phyloP scores from a whole-genome alignment of 2,329 filamentous ascomycete species.

The Fusarium clavum region DNA sequence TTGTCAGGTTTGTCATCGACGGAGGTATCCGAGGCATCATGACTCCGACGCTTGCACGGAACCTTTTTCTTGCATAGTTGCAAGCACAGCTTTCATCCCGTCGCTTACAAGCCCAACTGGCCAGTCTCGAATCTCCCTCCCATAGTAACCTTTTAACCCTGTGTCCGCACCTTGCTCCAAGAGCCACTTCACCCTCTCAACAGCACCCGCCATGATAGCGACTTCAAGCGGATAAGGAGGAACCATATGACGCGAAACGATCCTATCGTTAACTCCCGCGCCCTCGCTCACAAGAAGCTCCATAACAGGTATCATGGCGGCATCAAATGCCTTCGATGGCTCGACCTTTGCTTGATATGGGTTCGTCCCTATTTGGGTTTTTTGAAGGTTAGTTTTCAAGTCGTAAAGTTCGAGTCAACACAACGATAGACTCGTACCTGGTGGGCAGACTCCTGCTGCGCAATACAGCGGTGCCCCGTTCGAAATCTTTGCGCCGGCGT shows the following conservation, averaged over 20 bases:
- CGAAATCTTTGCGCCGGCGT: slow-evolving; percentile 18
- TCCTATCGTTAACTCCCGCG: slow-evolving; percentile 26
- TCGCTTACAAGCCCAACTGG: background rate
- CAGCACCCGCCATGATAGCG: slow-evolving; percentile 35
- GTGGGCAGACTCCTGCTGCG: slow-evolving; percentile 21
- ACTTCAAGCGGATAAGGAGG: slow-evolving; percentile 32
- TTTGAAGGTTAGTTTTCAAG: background rate
- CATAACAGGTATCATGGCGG: slow-evolving; percentile 31
- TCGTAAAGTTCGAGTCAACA: background rate
- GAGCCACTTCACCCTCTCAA: slow-evolving; percentile 37
- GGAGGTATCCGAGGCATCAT: background rate
- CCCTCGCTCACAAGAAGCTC: slow-evolving; percentile 21
- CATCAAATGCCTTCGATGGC: slow-evolving; percentile 18
- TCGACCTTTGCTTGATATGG: background rate
- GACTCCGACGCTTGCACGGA: background rate
- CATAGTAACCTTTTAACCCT: slow-evolving; percentile 15
- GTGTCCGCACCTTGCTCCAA: slow-evolving; percentile 33
- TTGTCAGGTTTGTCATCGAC: too few relatives aligned
- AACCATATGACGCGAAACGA: slow-evolving; percentile 11
- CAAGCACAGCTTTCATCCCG: slow-evolving; percentile 32
- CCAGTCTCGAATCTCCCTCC: slow-evolving; percentile 20
- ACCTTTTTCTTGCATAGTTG: background rate
- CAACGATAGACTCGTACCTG: background rate
- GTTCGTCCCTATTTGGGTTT: rapidly evolving
- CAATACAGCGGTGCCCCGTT: slow-evolving; percentile 36